A percentile compares a stretch with the other conserved stretches of the same genome.
These are phyloP conservation scores for Russula brevipes DNA, from an alignment of 768 basidiomycete genomes.

Conservation along the genomic window DNA sequence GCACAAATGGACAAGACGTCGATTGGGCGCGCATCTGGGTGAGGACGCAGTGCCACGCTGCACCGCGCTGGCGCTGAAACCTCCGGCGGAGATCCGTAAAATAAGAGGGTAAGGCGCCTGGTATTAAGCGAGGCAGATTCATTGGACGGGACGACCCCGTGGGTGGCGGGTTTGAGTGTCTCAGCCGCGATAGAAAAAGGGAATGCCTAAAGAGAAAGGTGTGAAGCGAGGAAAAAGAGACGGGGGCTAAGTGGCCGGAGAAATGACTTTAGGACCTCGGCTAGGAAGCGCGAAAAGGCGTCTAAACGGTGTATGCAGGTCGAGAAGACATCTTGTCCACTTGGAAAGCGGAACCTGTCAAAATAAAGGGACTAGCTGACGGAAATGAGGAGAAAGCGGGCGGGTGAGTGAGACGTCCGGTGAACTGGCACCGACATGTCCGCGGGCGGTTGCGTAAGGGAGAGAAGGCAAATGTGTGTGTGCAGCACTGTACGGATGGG, in stretches of 20 bases:
- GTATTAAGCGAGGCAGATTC: not conserved
- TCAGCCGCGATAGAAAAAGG: not conserved
- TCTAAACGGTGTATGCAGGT: too few relatives aligned
- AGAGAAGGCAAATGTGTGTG: too few relatives aligned
- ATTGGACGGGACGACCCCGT: not conserved
- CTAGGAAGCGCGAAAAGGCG: too few relatives aligned
- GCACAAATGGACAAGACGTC: not conserved
- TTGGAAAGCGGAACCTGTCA: not conserved
- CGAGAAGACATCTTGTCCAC: not conserved
- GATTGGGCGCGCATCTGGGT: not conserved
- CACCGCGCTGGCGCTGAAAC: not conserved
- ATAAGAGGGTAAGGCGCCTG: not conserved
- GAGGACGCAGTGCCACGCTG: not conserved
- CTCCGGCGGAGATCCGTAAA: not conserved
- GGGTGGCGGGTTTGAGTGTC: too few relatives aligned
- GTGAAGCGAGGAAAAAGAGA: not conserved
- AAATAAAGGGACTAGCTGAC: not conserved
- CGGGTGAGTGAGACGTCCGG: not conserved
- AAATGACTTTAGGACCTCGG: too few relatives aligned
- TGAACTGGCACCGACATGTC: not conserved
- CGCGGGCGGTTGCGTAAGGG: not conserved
- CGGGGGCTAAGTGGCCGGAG: not conserved
- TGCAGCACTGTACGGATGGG: not conserved
- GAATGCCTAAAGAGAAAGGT: not conserved
- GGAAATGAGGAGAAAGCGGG: not conserved